Evolutionary conservation across 148 eudicot genomes (phyloP), one percentile per base, ranked within the genome.

Genomic region (Gaultheria prostrata): DNA sequence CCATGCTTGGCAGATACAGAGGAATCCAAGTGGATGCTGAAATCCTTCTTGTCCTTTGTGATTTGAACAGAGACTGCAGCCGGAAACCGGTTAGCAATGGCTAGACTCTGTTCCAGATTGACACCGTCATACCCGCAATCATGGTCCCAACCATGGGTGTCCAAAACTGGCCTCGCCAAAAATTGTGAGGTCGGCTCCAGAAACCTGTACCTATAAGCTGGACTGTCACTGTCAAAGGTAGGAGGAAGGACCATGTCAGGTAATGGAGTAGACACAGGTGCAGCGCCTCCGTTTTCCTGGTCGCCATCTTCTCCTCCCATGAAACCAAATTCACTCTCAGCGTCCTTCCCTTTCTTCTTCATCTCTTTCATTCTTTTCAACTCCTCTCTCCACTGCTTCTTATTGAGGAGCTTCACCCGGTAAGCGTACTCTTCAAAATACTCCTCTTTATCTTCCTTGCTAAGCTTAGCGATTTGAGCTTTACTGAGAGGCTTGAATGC

Each of bases 111-210:
- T 87, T 97, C 99, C 10, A 97, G 79, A 78, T 93, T 95, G 84
- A 97, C 99, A 61, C 99, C 99, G 70, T 97, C 99, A 43, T 93
- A 97, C n/a, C 99, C 99, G 84, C 98, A 97, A 83, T 97, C 99
- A 82, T 97, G 99, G 89, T 97, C 99, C 99, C 99, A 97, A 12
- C 99, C 98, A 89, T 95, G 98, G 56, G 90, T 91, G 85, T 97
- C 99, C 82, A 97, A 80, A 72, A 97, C 98, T 5, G 99, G 99
- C 85, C 98, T 83, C 8, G 95, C 96, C 86, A 95, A 86, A 84
- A 95, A 93, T 86, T 95, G 98, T 1, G 98, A 95, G 43, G 95
- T 92, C 32, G 99, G 96, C 89, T 97, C 99, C 88, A 97, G 84
- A 85, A 95, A 95, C 49, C 98, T 90, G 87, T 92, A 97, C 74